Percentiles rank a stretch among this genome's conserved stretches.
Evolutionary conservation across 192 early-diverging fungal genomes (phyloP).

Genomic region (Paraglomus occultum): DNA sequence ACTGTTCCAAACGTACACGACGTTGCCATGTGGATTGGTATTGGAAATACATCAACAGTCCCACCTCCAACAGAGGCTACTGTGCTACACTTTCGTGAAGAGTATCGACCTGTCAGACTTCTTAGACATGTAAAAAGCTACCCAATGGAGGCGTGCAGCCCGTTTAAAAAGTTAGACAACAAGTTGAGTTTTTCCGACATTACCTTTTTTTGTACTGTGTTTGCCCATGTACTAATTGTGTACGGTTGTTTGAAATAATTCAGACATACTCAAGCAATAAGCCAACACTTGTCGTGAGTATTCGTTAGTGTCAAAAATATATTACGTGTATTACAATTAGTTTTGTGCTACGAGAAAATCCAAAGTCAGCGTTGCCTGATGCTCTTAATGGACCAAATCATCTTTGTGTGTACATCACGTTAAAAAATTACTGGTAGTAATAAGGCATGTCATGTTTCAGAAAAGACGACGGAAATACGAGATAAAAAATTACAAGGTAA

Average conservation of each 20-base stretch:
- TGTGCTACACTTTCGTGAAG: constrained; percentile 58
- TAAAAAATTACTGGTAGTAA: too few relatives aligned
- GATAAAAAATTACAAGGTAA: constrained; percentile 14
- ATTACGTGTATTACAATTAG: constrained; percentile 15
- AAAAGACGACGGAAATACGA: background rate
- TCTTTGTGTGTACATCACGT: too few relatives aligned
- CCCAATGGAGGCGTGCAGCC: constrained; percentile 34
- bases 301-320: background rate
- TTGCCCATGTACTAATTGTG: background rate
- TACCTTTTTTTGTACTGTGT: too few relatives aligned
- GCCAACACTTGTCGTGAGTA: constrained; percentile 39
- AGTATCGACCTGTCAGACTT: constrained; percentile 65
- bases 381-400: constrained; percentile 19
- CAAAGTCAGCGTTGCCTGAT: constrained; percentile 36
- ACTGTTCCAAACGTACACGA: constrained; percentile 71
- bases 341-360: constrained; percentile 44
- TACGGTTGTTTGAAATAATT: constrained; percentile 37
- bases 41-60: background rate
- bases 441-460: too few relatives aligned
- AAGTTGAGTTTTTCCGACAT: constrained; percentile 29
- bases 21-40: constrained; percentile 56
- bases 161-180: constrained; percentile 53
- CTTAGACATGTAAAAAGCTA: constrained; percentile 50
- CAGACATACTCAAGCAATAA: constrained; percentile 34
- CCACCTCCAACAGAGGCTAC: background rate